phyloP scores from a whole-genome alignment of 805 yeast genomes.

The Candida adriatica region DNA sequence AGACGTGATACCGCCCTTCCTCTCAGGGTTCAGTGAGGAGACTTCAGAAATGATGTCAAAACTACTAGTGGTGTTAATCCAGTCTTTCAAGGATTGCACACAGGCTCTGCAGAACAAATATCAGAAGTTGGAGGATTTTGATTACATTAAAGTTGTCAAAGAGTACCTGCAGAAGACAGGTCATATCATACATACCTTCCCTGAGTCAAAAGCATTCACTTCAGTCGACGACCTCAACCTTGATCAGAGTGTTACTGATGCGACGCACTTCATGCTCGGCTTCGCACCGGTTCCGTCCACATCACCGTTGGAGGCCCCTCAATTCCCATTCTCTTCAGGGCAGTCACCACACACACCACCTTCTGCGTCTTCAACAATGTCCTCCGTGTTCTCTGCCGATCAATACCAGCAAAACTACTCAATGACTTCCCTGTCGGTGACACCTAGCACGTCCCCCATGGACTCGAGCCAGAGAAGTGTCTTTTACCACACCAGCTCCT shows the following conservation, averaged over 20 bases:
- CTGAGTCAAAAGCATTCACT: constrained; percentile 8
- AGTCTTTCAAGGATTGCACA: constrained; percentile 15
- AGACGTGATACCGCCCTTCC: constrained; percentile 18
- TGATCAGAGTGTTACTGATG: constrained; percentile 2
- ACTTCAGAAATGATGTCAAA: constrained; percentile 14
- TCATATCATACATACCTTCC: constrained; percentile 6
- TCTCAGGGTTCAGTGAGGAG: constrained; percentile 18
- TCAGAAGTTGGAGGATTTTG: constrained; percentile 9
- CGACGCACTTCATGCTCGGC: constrained; percentile 11
- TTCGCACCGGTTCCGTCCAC: constrained; percentile 5
- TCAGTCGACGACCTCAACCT: constrained; percentile 9
- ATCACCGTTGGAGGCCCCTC: constrained; percentile 10
- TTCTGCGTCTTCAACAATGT: constrained; percentile 24
- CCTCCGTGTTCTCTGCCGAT: constrained; percentile 16
- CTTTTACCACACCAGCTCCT: constrained; percentile 2
- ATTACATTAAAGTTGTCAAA: constrained; percentile 27
- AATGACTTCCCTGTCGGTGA: constrained; percentile 10
- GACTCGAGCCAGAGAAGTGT: constrained; percentile 7
- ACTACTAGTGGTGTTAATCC: constrained; percentile 12
- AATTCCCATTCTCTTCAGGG: constrained; percentile 12
- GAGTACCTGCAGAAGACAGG: constrained; percentile 24
- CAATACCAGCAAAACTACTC: constrained; percentile 10
- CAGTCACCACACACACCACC: constrained; percentile 27
- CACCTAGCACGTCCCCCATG: constrained; percentile 14
- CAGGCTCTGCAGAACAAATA: constrained; percentile 21